Evolutionary conservation across 768 basidiomycete genomes (phyloP).

Genomic region (Megacollybia marginata): DNA sequence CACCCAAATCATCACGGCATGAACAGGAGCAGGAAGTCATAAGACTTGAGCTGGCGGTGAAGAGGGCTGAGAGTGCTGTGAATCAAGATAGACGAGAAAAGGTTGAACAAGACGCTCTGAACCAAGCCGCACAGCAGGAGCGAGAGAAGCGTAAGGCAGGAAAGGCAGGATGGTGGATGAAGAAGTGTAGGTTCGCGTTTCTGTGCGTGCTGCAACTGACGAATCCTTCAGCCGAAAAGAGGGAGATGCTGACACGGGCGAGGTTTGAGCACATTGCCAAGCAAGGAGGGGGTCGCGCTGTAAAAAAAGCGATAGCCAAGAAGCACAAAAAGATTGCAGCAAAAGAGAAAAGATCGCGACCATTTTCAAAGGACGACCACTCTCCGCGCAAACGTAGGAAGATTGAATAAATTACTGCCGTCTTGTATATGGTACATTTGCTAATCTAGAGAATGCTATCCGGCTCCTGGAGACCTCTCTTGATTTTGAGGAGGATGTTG

Average conservation of each 20-base stretch:
- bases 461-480: slow-evolving; percentile 62
- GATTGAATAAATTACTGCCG: background rate
- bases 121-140: slow-evolving; percentile 48
- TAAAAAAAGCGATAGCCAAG: slow-evolving; percentile 85
- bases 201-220: slow-evolving; percentile 1
- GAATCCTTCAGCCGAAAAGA: slow-evolving; percentile 59
- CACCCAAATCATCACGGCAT: slow-evolving; percentile 49
- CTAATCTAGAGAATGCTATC: background rate
- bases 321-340: slow-evolving; percentile 81
- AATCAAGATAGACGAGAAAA: slow-evolving; percentile 64
- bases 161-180: slow-evolving; percentile 83
- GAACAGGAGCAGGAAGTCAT: slow-evolving; percentile 65
- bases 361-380: slow-evolving; percentile 34
- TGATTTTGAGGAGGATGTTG: slow-evolving; percentile 80
- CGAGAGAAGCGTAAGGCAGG: slow-evolving; percentile 62
- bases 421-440: no score
- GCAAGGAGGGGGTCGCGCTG: slow-evolving; percentile 70
- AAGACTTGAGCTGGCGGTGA: slow-evolving; percentile 65
- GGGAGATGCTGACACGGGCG: slow-evolving; percentile 62
- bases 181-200: slow-evolving; percentile 49
- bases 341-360: slow-evolving; percentile 84
- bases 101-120: slow-evolving; percentile 64
- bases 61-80: slow-evolving; percentile 69
- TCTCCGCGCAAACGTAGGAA: background rate
- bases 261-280: slow-evolving; percentile 73